Base-by-base conservation (phyloP, 345 rosid genomes). In the Atalantia buxifolia region DNA sequence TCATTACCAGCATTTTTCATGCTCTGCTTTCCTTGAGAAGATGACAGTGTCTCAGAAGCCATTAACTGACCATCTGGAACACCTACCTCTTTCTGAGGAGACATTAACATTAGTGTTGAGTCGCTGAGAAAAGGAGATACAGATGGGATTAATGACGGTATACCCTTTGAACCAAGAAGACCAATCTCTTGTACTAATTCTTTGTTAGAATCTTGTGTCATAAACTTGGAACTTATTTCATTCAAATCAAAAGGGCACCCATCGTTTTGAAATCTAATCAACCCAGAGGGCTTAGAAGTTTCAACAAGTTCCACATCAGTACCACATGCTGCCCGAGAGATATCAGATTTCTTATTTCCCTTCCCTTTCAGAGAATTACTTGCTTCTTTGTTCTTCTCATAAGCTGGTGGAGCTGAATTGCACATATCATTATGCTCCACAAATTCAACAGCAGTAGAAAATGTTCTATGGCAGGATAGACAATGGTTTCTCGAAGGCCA, bases 401-500 rank as follows among this genome's bases (percentile, higher is more conserved):
- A 65, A 62, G 78, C 80, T 55, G 84, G 71, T 75, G 86, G 74
- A 80, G 70, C 84, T 66, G 85, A 83, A 84, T 50, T 71, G 84
- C 99, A 95, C 76, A 45, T 85, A 62, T 85, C 90, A 74, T 75
- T 85, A 81, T 96, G 99, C 74, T 74, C 85, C 83, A 83, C 88
- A 68, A 92, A 84, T 82, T 87, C 95, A 69, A 38, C 79, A 81
- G 85, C 86, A 80, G 77, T 79, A 72, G 81, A 56, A 66, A 90
- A 88, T 69, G 97, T 93, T 81, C 25, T 91, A 84, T 96, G 99
- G 88, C 99, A 96, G 76, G 87, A 83, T 69, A 76, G 75, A 80
- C 99, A 96, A 80, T 96, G 99, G 82, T 77, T 79, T 89, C 89
- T 87, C 36, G 93, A 89, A 78, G 95, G 91, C 91, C 89, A 91